A percentile compares a stretch with the other conserved stretches of the same genome.
Evolutionary conservation across 305 asterid species (phyloP).

Genomic region (Solanum hybrid): DNA sequence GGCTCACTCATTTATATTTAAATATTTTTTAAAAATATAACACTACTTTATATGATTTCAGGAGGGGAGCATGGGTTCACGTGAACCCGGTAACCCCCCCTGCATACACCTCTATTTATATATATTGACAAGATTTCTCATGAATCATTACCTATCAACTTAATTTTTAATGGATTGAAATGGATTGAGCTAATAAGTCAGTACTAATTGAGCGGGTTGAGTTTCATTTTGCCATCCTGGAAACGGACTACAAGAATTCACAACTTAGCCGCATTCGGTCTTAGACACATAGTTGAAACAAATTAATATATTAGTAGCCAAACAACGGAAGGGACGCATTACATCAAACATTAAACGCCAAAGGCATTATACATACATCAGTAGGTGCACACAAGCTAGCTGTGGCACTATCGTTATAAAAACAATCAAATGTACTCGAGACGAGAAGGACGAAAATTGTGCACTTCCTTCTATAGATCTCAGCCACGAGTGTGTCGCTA

Average conservation of each 20-base stretch:
- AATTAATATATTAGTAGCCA: not conserved
- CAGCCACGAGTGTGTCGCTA: not conserved
- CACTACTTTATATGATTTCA: not conserved
- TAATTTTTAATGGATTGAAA: not conserved
- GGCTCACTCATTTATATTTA: not conserved
- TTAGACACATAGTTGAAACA: not conserved
- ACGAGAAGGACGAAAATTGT: not conserved
- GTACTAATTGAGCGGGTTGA: not conserved
- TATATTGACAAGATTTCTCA: too few species aligned
- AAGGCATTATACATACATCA: not conserved
- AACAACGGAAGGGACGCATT: not conserved
- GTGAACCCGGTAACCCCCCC: too few species aligned
- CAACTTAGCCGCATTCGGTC: not conserved
- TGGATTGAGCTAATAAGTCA: not conserved
- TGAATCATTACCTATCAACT: too few species aligned
- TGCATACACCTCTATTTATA: too few species aligned
- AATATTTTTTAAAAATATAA: too few species aligned
- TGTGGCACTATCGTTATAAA: not conserved
- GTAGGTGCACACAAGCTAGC: not conserved
- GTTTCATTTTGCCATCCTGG: not conserved
- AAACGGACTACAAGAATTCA: not conserved
- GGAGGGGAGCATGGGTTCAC: not conserved
- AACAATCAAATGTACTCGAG: not conserved
- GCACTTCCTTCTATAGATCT: not conserved
- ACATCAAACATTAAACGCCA: not conserved